Percentiles rank a stretch among this genome's conserved stretches.
Conservation (phyloP, 148 eudicot species). For the Rhododendron vialii region DNA sequence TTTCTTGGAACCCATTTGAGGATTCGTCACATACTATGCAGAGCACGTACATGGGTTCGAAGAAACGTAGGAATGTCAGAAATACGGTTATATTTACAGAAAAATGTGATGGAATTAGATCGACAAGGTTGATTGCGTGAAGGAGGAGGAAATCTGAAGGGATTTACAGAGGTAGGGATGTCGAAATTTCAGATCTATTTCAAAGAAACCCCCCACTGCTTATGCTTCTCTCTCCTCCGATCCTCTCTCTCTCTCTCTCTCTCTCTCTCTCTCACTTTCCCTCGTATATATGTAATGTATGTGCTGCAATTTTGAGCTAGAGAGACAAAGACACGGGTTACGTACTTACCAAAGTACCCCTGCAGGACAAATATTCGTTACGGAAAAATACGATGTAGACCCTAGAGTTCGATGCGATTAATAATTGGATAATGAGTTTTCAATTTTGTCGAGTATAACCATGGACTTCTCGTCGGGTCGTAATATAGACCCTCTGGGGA, state of each 20-base stretch:
- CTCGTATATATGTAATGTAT: too few relatives aligned
- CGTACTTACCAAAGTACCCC: neutral
- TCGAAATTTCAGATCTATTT: conserved; percentile 8
- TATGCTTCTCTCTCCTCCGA: neutral
- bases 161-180: neutral
- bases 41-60: neutral
- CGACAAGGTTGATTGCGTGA: neutral
- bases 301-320: neutral
- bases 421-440: too few relatives aligned
- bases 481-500: too few relatives aligned
- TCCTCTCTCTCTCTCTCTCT: neutral
- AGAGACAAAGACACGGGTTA: neutral
- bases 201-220: too few relatives aligned
- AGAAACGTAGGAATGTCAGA: neutral
- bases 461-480: neutral
- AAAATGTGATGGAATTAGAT: neutral
- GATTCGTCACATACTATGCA: neutral
- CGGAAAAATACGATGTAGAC: neutral
- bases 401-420: too few relatives aligned
- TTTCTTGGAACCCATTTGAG: conserved; percentile 18
- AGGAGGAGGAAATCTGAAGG: neutral
- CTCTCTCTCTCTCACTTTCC: neutral
- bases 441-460: neutral
- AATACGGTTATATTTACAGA: neutral
- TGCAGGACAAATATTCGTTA: neutral